Conservation (phyloP, 139 green algal species). For the Chlorella sp. region DNA sequence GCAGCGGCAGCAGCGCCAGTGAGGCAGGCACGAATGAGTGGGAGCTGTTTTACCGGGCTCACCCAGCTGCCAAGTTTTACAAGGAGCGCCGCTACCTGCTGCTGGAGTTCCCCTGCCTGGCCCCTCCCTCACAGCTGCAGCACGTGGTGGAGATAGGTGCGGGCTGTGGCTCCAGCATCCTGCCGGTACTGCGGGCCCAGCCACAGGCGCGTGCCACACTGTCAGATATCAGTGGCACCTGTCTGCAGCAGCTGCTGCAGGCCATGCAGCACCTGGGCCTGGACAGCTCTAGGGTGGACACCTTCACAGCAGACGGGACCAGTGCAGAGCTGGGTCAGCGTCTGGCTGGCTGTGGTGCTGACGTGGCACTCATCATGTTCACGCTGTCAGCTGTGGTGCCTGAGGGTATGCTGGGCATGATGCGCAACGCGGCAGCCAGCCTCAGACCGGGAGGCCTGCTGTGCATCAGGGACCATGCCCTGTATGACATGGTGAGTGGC, state of each 20-base stretch:
- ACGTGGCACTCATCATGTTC: constrained; percentile 70
- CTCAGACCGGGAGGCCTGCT: constrained; percentile 56
- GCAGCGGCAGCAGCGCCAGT: too few relatives aligned
- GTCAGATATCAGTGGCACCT: constrained; percentile 12
- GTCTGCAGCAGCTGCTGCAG: constrained; percentile 10
- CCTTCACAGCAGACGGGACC: too few relatives aligned
- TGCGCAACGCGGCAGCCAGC: constrained; percentile 28
- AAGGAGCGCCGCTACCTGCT: constrained; percentile 56
- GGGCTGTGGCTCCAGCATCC: constrained; percentile 43
- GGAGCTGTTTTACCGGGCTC: too few relatives aligned
- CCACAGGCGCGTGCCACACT: constrained; percentile 25
- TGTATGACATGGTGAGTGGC: constrained; percentile 70
- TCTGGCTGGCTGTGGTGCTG: constrained; percentile 28
- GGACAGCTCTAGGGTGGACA: too few relatives aligned
- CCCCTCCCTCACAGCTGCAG: constrained; percentile 1
- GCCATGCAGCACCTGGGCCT: too few relatives aligned
- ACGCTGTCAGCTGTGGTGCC: constrained; percentile 49
- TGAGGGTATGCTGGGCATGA: constrained; percentile 28
- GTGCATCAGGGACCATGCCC: constrained; percentile 71
- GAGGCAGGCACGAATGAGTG: too few relatives aligned
- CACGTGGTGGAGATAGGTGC: constrained; percentile 66
- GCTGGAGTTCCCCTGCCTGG: constrained; percentile 59
- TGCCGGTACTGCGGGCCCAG: constrained; percentile 62
- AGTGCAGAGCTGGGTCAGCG: too few relatives aligned
- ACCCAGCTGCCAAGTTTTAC: too few relatives aligned